Base-by-base conservation (phyloP, 2,329 filamentous ascomycete species). In the Fusarium succisae region DNA sequence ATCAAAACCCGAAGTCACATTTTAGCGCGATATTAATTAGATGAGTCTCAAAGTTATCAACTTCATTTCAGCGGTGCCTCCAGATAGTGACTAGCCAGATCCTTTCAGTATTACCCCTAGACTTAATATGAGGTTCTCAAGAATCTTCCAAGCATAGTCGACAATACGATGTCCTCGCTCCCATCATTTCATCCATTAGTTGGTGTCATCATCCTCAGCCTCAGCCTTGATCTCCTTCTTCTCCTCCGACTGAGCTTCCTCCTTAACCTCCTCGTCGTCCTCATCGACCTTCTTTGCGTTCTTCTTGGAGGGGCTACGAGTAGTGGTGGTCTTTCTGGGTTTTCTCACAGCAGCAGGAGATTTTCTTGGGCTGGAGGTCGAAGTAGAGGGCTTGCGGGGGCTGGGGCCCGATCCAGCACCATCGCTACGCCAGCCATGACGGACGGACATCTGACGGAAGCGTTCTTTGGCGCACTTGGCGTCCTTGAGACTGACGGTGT, bases 381-480 rank as follows among this genome's bases (percentile, higher is more conserved):
- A 37, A 13, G 63, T 53, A 13, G 70, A 37, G 30, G 48, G 5
- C 30, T 53, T 84, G 59, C 79, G 76, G 28, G 82, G 79, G 47
- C 75, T 78, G 3, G 61, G 28, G 18, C 30, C 32, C 14, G 59
- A 32, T 17, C 62, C 56, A 14, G 70, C 51, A 61, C 67, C 47
- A 70, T 69, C 53, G 71, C 77, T 79, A 44, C 81, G 80, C 84
- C 84, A 86, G 60, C 79, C 80, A 65, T 85, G 83, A 26, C 81
- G 82, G 65, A 81, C 77, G 20, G 81, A 81, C 77, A 86, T 82
- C 61, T 83, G 79, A 13, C 82, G 81, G 77, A 84, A 84, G 38
- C 82, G 82, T 66, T 84, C 81, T 59, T 82, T 83, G 66, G 84
- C 84, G 65, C 83, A 84, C 55, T 83, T 84, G 57, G 79, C 82